Evolutionary conservation across 164 flowering plant species (phyloP).

Genomic region (Vitis rotundifolia): DNA sequence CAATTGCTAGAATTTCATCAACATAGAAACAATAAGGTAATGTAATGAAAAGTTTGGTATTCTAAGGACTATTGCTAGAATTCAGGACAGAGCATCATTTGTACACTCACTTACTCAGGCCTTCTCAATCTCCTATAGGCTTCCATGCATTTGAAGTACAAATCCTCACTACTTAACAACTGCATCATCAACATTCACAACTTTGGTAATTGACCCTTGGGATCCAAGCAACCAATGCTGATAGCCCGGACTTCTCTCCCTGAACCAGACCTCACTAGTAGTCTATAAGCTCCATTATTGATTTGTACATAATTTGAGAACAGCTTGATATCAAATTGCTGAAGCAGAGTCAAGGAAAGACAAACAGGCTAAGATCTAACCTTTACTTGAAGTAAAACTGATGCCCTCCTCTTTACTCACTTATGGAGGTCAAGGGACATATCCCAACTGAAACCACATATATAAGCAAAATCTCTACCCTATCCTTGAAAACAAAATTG

Average conservation of each 20-base stretch:
- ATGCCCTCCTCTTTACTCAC: constrained; percentile 79
- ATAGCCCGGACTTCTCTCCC: constrained; percentile 65
- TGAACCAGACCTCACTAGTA: constrained; percentile 40
- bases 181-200: constrained; percentile 56
- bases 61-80: neutral
- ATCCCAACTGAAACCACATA: constrained; percentile 57
- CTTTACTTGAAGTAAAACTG: constrained; percentile 49
- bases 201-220: constrained; percentile 44
- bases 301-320: constrained; percentile 15
- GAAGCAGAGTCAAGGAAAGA: neutral
- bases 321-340: neutral
- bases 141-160: constrained; percentile 75
- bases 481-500: constrained; percentile 49
- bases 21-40: constrained; percentile 1
- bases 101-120: constrained; percentile 30
- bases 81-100: neutral
- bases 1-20: constrained; percentile 41
- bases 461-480: constrained; percentile 75
- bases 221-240: constrained; percentile 75
- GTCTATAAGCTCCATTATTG: constrained; percentile 19
- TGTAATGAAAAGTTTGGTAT: neutral
- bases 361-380: constrained; percentile 28
- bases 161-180: constrained; percentile 52
- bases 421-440: constrained; percentile 79
- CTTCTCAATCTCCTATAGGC: constrained; percentile 29